Percentiles rank a stretch among this genome's conserved stretches.
Evolutionary conservation across 202 grass and related monocot species (phyloP).

Genomic region (Digitaria exilis): DNA sequence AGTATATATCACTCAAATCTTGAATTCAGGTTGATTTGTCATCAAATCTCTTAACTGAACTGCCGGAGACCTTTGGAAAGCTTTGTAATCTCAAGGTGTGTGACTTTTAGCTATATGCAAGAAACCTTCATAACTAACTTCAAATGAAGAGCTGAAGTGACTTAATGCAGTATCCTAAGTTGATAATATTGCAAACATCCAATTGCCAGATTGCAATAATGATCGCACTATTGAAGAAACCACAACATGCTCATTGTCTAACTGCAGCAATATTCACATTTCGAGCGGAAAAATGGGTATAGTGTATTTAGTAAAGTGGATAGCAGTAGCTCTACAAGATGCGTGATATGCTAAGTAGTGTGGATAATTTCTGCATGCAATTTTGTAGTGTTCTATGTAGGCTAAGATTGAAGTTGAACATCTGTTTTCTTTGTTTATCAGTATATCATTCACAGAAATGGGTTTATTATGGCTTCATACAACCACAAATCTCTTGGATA

Average conservation of each 20-base stretch:
- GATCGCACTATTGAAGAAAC: background rate
- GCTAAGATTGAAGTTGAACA: background rate
- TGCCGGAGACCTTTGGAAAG: constrained; percentile 74
- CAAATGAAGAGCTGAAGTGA: background rate
- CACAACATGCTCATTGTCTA: constrained; percentile 30
- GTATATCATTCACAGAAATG: background rate
- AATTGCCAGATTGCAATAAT: background rate
- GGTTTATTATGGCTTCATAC: constrained; percentile 24
- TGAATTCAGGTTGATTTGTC: constrained; percentile 77
- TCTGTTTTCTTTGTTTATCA: background rate
- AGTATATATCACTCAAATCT: constrained; percentile 36
- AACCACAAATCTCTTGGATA: background rate
- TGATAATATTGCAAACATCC: constrained; percentile 9
- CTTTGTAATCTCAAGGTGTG: constrained; percentile 79
- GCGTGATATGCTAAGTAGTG: background rate
- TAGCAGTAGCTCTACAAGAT: background rate
- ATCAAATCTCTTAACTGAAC: constrained; percentile 75
- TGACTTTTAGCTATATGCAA: constrained; percentile 45
- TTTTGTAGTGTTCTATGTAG: background rate
- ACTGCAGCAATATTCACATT: background rate
- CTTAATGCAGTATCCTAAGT: background rate
- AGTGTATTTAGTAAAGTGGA: background rate
- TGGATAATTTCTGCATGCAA: background rate
- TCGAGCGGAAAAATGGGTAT: constrained; percentile 5
- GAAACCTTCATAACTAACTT: background rate